A percentile compares a stretch with the other conserved stretches of the same genome.
phyloP scores from a whole-genome alignment of 352 stramenopile species.

The Pythium grandisporangium region DNA sequence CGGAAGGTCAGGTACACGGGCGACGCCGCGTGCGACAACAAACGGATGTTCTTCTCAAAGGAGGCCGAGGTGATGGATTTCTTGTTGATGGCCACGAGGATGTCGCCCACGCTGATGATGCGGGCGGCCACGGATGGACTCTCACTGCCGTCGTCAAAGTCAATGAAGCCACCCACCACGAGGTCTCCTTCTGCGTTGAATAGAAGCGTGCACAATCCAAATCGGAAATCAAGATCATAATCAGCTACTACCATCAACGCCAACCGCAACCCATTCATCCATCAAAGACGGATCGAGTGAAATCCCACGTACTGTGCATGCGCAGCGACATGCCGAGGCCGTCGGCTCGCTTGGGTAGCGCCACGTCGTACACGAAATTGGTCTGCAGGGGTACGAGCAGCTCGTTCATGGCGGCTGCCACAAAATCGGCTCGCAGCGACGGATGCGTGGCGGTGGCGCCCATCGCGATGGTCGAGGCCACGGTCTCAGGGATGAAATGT shows the following conservation, averaged over 20 bases:
- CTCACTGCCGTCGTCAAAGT: conserved; percentile 75
- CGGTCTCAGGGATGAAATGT: conserved; percentile 64
- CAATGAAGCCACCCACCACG: conserved; percentile 71
- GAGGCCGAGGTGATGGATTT: conserved; percentile 80
- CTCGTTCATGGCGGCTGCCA: conserved; percentile 79
- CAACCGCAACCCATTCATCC: no score
- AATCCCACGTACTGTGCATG: conserved; percentile 61
- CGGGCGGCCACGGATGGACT: conserved; percentile 67
- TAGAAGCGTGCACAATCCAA: no score
- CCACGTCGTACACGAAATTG: conserved; percentile 79
- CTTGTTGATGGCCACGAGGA: conserved; percentile 83
- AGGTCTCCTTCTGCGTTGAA: conserved; percentile 67
- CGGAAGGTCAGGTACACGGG: conserved; percentile 81
- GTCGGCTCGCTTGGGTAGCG: conserved; percentile 67
- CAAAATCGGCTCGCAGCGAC: conserved; percentile 68
- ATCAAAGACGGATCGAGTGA: no score
- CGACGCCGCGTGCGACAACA: conserved; percentile 67
- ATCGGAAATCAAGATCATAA: no score
- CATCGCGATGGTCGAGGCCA: conserved; percentile 53
- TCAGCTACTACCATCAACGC: no score
- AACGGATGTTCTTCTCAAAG: conserved; percentile 82
- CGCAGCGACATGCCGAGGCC: conserved; percentile 79
- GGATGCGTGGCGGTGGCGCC: conserved; percentile 62
- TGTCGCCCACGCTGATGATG: conserved; percentile 69
- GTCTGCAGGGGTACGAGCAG: conserved; percentile 68